phyloP scores from a whole-genome alignment of 2,329 filamentous ascomycete genomes.

The Scorias spongiosa region DNA sequence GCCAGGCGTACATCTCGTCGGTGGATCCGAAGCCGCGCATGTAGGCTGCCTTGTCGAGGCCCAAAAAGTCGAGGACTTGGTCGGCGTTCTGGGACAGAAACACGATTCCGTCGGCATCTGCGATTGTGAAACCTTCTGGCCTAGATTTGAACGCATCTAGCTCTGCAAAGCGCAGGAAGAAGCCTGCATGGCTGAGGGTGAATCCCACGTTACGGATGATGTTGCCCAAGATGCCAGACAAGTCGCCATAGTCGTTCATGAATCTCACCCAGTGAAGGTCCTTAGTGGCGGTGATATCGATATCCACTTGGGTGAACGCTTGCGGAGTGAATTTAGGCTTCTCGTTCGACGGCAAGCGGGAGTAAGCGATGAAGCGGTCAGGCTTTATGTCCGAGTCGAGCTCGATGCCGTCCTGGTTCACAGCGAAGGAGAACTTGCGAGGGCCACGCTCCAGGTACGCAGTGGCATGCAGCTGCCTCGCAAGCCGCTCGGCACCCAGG shows the following conservation, averaged over 20 bases:
- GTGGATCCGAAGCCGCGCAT: slow-evolving; percentile 38
- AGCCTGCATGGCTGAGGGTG: slow-evolving; percentile 45
- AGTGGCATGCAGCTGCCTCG: slow-evolving; percentile 31
- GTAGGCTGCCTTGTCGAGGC: slow-evolving; percentile 38
- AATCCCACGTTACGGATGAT: slow-evolving; percentile 51
- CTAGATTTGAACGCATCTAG: no score
- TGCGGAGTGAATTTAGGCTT: slow-evolving; percentile 4
- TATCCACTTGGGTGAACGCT: slow-evolving; percentile 49
- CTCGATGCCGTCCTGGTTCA: slow-evolving; percentile 8
- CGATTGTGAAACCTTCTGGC: slow-evolving; percentile 3
- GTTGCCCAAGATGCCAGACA: slow-evolving; percentile 50
- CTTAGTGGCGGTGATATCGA: slow-evolving; percentile 38
- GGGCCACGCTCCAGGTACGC: slow-evolving; percentile 8
- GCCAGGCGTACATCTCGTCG: slow-evolving; percentile 48
- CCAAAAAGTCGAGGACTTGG: slow-evolving; percentile 47
- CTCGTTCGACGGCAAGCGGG: slow-evolving; percentile 1
- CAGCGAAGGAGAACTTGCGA: slow-evolving; percentile 10
- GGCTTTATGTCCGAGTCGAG: background rate
- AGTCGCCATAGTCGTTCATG: slow-evolving; percentile 56
- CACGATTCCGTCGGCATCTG: slow-evolving; percentile 36
- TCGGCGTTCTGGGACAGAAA: slow-evolving; percentile 44
- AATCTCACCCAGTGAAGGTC: slow-evolving; percentile 49
- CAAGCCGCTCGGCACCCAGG: slow-evolving; percentile 20
- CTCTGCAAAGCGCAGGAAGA: slow-evolving; percentile 52
- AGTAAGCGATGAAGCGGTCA: slow-evolving; percentile 5